Conservation (phyloP, 495 filamentous ascomycete species). For the Aspergillus olivimuriae region DNA sequence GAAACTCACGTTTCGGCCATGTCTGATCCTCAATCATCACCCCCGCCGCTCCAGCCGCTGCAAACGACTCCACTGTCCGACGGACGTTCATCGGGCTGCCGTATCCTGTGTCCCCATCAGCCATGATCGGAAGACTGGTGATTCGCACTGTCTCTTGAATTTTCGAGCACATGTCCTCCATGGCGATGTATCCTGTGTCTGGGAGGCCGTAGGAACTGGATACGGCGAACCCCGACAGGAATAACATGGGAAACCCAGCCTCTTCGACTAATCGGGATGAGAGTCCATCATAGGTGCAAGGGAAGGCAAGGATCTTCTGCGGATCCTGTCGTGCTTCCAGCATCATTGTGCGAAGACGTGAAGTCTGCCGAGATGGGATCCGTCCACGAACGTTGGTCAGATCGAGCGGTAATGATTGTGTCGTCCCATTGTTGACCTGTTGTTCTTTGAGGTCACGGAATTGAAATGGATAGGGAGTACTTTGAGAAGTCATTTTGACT, state of each 20-base stretch:
- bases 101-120: conserved; percentile 37
- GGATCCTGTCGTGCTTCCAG: conserved; percentile 28
- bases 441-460: not conserved
- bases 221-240: conserved; percentile 31
- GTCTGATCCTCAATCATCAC: conserved; percentile 40
- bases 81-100: conserved; percentile 38
- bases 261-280: conserved; percentile 35
- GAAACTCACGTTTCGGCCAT: conserved; percentile 29
- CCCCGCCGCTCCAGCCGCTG: conserved; percentile 29
- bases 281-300: conserved; percentile 35
- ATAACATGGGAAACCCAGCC: conserved; percentile 35
- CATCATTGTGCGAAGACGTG: conserved; percentile 34
- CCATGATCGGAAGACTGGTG: conserved; percentile 32
- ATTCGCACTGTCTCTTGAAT: conserved; percentile 31
- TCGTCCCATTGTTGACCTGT: not conserved
- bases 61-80: conserved; percentile 35
- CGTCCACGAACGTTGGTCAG: conserved; percentile 23
- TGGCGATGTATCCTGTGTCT: conserved; percentile 39
- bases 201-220: conserved; percentile 30
- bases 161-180: conserved; percentile 38
- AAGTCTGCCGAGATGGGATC: conserved; percentile 26
- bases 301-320: conserved; percentile 29
- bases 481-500: not conserved
- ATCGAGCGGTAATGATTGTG: not conserved
- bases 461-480: not conserved